Evolutionary conservation across 257 asterid genomes (phyloP).

Genomic region (Anisodus acutangulus): DNA sequence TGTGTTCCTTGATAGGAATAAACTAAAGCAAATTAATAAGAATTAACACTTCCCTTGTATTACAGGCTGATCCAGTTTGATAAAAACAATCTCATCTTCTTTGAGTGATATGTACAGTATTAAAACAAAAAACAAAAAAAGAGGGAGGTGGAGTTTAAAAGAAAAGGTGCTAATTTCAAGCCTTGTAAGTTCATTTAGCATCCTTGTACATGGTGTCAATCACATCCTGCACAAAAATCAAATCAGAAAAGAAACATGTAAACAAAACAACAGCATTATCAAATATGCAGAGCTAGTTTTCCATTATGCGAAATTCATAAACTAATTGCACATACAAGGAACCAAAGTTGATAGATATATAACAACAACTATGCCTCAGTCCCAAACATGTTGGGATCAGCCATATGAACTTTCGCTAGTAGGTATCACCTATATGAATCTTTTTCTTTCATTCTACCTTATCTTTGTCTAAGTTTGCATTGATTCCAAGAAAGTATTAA

Average conservation of each 20-base stretch:
- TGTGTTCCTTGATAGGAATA: neutral
- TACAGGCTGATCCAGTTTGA: neutral
- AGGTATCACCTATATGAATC: no score
- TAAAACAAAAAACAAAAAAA: neutral
- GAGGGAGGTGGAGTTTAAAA: neutral
- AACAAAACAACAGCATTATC: neutral
- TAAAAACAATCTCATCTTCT: neutral
- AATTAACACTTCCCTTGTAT: neutral
- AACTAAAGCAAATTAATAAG: neutral
- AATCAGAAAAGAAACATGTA: neutral
- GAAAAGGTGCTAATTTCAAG: neutral
- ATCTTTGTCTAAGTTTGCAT: neutral
- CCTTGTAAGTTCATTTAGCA: conserved; percentile 49
- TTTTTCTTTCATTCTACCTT: neutral
- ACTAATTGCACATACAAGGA: neutral
- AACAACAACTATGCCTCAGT: neutral
- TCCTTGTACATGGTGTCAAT: conserved; percentile 79
- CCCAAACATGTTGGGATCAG: neutral
- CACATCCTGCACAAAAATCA: conserved; percentile 51
- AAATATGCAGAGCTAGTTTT: no score
- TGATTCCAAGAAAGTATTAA: neutral
- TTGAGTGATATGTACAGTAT: conserved; percentile 21
- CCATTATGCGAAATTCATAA: neutral
- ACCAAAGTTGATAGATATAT: no score
- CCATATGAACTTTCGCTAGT: neutral